phyloP scores from a whole-genome alignment of 2,329 filamentous ascomycete species.

The Colletotrichum navitas region DNA sequence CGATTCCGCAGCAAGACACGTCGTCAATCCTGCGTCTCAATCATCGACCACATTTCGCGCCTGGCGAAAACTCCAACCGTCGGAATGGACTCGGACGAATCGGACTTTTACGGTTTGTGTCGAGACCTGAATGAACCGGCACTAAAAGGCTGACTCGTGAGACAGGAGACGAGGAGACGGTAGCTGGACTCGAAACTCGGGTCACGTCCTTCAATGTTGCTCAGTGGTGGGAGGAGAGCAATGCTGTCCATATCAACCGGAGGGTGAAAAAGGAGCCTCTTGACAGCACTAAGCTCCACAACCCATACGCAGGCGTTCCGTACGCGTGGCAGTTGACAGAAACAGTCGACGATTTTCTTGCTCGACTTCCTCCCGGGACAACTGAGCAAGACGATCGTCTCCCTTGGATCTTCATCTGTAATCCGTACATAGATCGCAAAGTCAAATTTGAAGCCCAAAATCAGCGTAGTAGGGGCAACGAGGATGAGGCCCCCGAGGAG shows the following conservation, averaged over 20 bases:
- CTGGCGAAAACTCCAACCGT: not conserved
- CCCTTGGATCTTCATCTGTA: conserved; percentile 81
- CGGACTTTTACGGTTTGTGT: conserved; percentile 45
- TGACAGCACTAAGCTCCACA: conserved; percentile 58
- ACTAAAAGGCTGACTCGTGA: conserved; percentile 1
- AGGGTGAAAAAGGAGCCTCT: conserved; percentile 15
- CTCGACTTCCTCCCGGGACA: conserved; percentile 75
- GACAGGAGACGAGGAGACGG: conserved; percentile 67
- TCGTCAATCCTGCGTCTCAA: not conserved
- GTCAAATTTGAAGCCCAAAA: conserved; percentile 51
- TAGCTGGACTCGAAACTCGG: conserved; percentile 61
- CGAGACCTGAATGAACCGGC: conserved; percentile 33
- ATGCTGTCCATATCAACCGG: conserved; percentile 33
- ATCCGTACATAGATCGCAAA: conserved; percentile 65
- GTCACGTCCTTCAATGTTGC: conserved; percentile 64
- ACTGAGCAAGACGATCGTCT: conserved; percentile 61
- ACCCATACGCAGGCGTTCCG: conserved; percentile 67
- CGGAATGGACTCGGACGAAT: conserved; percentile 42
- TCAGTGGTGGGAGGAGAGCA: conserved; percentile 61
- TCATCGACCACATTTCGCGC: no score
- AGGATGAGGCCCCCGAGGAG: conserved; percentile 63
- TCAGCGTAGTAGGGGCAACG: conserved; percentile 58
- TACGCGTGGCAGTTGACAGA: conserved; percentile 75
- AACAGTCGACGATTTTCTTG: conserved; percentile 73
- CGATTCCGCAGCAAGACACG: not conserved